These are phyloP conservation scores for Apiospora kogelbergensis DNA, from an alignment of 2,329 filamentous ascomycete genomes.

Conservation along the genomic window DNA sequence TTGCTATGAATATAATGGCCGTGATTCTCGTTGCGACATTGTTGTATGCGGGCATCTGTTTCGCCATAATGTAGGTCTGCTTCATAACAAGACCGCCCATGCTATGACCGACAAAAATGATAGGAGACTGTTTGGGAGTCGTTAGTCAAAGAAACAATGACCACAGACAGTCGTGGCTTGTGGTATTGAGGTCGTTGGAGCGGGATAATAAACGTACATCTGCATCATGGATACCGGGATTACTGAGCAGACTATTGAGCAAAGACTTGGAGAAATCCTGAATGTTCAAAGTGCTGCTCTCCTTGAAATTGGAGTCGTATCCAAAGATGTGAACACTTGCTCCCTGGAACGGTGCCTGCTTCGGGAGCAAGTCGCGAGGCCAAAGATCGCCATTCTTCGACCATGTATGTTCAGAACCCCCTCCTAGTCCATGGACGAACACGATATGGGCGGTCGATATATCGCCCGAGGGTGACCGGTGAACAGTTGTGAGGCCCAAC, in stretches of 20 bases:
- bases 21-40: conserved; percentile 21
- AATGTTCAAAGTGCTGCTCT: conserved; percentile 27
- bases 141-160: not conserved
- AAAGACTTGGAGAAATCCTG: conserved; percentile 34
- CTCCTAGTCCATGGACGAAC: conserved; percentile 41
- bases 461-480: not conserved
- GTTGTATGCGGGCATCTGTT: conserved; percentile 10
- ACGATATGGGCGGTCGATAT: conserved; percentile 27
- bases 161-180: too few species aligned
- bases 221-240: not conserved
- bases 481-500: not conserved
- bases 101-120: conserved; percentile 35
- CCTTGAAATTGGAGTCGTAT: conserved; percentile 15
- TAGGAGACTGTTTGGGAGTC: conserved; percentile 16
- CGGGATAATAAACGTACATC: too few species aligned
- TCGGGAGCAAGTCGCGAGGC: conserved; percentile 13
- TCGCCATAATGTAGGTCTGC: conserved; percentile 29
- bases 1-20: conserved; percentile 31
- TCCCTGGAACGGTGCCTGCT: conserved; percentile 3
- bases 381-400: conserved; percentile 10
- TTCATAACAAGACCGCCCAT: conserved; percentile 37
- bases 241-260: conserved; percentile 17
- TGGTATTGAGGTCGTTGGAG: too few species aligned
- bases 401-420: conserved; percentile 39
- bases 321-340: conserved; percentile 12